Evolutionary conservation across 768 basidiomycete species (phyloP).

Genomic region (Daedaleopsis nitida): DNA sequence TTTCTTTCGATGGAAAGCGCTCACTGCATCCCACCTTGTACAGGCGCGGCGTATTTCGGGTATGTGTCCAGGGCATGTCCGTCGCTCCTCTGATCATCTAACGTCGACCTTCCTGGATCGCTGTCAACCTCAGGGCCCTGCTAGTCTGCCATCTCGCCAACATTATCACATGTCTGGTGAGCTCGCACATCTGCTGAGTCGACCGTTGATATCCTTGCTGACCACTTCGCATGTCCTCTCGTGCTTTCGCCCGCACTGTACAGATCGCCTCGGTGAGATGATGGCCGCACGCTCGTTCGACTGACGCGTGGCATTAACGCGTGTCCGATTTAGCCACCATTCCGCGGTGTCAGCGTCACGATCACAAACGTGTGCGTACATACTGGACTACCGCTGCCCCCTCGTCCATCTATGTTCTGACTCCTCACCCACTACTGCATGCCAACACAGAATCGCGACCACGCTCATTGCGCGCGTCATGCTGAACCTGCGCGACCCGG

Average conservation of each 20-base stretch:
- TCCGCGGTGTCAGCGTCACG: conserved; percentile 12
- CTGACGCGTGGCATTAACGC: background rate
- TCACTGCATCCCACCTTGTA: background rate
- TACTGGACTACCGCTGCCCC: too few species aligned
- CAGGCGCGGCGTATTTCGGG: background rate
- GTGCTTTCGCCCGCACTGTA: too few species aligned
- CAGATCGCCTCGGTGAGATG: background rate
- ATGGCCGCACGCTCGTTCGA: background rate
- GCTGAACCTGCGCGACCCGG: conserved; percentile 19
- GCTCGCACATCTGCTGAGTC: background rate
- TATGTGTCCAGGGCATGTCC: background rate
- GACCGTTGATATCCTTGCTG: background rate
- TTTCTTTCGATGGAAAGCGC: background rate
- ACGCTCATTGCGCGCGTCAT: conserved; percentile 16
- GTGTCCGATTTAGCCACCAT: background rate
- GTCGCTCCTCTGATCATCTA: background rate
- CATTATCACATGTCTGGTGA: conserved; percentile 8
- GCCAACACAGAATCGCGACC: conserved; percentile 9
- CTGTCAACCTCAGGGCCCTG: background rate
- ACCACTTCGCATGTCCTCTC: background rate
- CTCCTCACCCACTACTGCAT: background rate
- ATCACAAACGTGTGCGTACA: conserved; percentile 11
- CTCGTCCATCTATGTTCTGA: too few species aligned
- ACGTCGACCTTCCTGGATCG: too few species aligned
- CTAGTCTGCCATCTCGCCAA: conserved; percentile 7